phyloP scores from a whole-genome alignment of 2,329 filamentous ascomycete genomes.

The Colletotrichum cordylinicola region DNA sequence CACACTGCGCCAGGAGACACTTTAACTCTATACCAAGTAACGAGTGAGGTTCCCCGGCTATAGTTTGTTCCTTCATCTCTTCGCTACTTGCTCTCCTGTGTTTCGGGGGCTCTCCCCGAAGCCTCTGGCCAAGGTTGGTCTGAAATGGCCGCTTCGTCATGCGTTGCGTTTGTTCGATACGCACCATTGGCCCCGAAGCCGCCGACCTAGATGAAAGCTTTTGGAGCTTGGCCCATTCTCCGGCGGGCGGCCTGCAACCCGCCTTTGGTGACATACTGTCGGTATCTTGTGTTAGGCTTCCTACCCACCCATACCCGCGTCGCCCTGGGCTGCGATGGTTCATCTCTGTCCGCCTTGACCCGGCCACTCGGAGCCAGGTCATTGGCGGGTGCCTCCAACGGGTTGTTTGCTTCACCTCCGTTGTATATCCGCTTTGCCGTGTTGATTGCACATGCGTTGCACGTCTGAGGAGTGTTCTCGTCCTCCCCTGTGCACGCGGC shows the following conservation, averaged over 20 bases:
- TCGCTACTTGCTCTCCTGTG: not conserved
- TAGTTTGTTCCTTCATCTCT: not conserved
- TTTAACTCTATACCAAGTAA: not conserved
- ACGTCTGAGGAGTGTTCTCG: not conserved
- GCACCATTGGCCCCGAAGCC: slow-evolving; percentile 11
- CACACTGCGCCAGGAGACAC: not conserved
- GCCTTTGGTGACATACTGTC: not conserved
- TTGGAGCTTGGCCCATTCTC: not conserved
- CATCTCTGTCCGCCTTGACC: not conserved
- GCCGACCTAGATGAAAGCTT: not conserved
- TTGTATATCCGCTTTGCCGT: not conserved
- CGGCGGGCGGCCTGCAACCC: not conserved
- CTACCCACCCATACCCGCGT: not conserved
- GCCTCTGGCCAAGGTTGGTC: not conserved
- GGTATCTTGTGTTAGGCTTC: not conserved
- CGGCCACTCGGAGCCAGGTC: not conserved
- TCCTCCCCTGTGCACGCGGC: not conserved
- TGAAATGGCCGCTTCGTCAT: not conserved
- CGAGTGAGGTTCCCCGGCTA: not conserved
- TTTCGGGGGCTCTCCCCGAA: not conserved
- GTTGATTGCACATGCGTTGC: not conserved
- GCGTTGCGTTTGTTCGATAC: not conserved
- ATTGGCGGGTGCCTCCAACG: not conserved
- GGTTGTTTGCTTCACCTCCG: not conserved
- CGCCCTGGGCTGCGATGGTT: not conserved